Evolutionary conservation across 257 asterid genomes (phyloP), one percentile per base, ranked within the genome.

Genomic region (Plectranthus barbatus): DNA sequence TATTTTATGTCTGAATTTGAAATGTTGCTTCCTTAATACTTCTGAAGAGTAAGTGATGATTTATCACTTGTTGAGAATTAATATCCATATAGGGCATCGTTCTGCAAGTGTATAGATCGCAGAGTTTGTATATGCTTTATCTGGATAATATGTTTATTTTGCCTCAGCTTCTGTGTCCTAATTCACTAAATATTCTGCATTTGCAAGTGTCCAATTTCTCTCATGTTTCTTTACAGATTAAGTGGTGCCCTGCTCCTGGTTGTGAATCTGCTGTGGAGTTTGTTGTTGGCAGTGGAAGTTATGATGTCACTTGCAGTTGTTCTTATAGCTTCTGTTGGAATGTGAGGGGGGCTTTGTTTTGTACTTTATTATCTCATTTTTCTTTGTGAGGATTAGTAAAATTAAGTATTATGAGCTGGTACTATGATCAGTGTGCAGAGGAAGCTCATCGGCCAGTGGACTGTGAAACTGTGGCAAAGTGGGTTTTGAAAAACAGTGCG

Each of bases 181-280:
- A 29, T 55, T 53, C 31, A 20, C 42, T 66, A 18, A 0, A 15
- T 7, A 53, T 19, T 66, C 40, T 9, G 6, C 69, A 59, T 21
- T 36, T 23, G 42, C 19, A 31, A 51, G 52, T 33, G 29, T 15
- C 48, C 31, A 50, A 55, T 45, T 41, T 9, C 3, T 40, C 1
- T 33, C 60, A 15, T 64, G 46, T 49, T 48, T 42, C 45, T 66
- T 64, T 73, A 58, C 87, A 93, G 99, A 85, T 95, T 53, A 93
- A 93, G 75, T 93, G 99, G 99, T 93, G 99, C 62, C 99, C 99
- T 74, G 86, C 88, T 49, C 99, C 99, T 53, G 99, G 97, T 36
- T 93, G 99, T 81, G 99, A 93, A 64, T 79, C 74, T 74, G 96
- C 96, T 21, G 83, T 90, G 59, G 95, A 93, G 74, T 93, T 68